Evolutionary conservation across 768 basidiomycete genomes (phyloP).

Genomic region (Mycena vitilis): DNA sequence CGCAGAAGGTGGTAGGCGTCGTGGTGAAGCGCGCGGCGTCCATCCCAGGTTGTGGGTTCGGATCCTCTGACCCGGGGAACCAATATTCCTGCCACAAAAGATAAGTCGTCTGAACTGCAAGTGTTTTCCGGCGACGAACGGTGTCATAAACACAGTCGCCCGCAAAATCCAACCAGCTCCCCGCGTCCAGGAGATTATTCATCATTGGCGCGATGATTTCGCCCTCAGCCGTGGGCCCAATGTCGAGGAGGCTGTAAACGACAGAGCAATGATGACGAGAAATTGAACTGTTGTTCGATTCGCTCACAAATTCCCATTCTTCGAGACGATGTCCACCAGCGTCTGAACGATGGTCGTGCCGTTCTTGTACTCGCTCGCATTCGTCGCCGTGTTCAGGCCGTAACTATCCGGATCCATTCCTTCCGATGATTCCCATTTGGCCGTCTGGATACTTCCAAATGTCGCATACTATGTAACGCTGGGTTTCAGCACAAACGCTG

Average conservation of each 20-base stretch:
- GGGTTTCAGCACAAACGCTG: too few species aligned
- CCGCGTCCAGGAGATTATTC: conserved; percentile 61
- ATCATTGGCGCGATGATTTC: conserved; percentile 62
- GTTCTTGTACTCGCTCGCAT: conserved; percentile 59
- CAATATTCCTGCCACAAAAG: conserved; percentile 54
- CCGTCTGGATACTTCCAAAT: conserved; percentile 58
- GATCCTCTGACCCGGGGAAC: conserved; percentile 58
- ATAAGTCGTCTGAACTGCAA: background rate
- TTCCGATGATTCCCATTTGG: conserved; percentile 69
- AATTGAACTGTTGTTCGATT: background rate
- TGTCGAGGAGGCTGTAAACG: conserved; percentile 57
- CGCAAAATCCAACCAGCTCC: conserved; percentile 61
- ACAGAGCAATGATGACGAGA: background rate
- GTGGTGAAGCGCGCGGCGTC: conserved; percentile 58
- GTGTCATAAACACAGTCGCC: conserved; percentile 67
- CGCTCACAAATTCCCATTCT: conserved; percentile 71
- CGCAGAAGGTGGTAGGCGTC: conserved; percentile 63
- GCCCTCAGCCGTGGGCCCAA: conserved; percentile 68
- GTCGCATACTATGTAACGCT: conserved; percentile 46
- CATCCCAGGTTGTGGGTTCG: conserved; percentile 37
- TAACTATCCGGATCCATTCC: conserved; percentile 68
- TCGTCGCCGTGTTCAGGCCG: conserved; percentile 58
- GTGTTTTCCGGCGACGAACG: conserved; percentile 44
- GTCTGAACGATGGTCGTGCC: conserved; percentile 61
- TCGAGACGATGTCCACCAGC: conserved; percentile 68